phyloP scores from a whole-genome alignment of 2,329 filamentous ascomycete genomes.

The Fusarium nodosum region DNA sequence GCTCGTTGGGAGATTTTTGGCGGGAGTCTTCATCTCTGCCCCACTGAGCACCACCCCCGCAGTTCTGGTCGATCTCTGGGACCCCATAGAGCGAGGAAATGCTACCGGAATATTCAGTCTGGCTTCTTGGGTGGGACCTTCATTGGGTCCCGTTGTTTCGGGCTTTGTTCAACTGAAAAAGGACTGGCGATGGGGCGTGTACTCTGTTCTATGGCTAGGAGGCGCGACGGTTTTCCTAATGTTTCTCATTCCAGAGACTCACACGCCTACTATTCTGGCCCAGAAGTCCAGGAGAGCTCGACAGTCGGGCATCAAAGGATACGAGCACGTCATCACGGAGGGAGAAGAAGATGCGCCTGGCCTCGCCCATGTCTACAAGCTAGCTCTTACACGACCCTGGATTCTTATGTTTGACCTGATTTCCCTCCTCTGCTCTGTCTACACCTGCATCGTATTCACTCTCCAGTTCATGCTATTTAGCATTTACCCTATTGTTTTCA shows the following conservation, averaged over 20 bases:
- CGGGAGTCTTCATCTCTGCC: constrained; percentile 68
- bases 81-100: constrained; percentile 64
- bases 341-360: constrained; percentile 61
- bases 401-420: constrained; percentile 67
- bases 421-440: constrained; percentile 65
- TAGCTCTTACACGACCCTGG: constrained; percentile 67
- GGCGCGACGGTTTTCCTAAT: constrained; percentile 59
- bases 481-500: constrained; percentile 69
- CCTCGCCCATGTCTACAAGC: constrained; percentile 61
- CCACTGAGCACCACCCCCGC: constrained; percentile 64
- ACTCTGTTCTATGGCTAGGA: constrained; percentile 61
- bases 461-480: constrained; percentile 71
- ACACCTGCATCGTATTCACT: constrained; percentile 66
- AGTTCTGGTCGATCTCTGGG: constrained; percentile 68
- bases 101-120: constrained; percentile 67
- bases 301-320: constrained; percentile 62
- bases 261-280: constrained; percentile 63
- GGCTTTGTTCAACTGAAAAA: constrained; percentile 70
- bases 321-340: constrained; percentile 64
- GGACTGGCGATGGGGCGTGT: constrained; percentile 68
- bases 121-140: constrained; percentile 67
- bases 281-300: constrained; percentile 68
- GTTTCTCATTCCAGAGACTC: constrained; percentile 72
- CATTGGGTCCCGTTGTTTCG: constrained; percentile 66
- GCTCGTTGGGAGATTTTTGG: constrained; percentile 67